phyloP scores from a whole-genome alignment of 192 early-diverging fungal genomes.

The Entomortierella chlamydospora region DNA sequence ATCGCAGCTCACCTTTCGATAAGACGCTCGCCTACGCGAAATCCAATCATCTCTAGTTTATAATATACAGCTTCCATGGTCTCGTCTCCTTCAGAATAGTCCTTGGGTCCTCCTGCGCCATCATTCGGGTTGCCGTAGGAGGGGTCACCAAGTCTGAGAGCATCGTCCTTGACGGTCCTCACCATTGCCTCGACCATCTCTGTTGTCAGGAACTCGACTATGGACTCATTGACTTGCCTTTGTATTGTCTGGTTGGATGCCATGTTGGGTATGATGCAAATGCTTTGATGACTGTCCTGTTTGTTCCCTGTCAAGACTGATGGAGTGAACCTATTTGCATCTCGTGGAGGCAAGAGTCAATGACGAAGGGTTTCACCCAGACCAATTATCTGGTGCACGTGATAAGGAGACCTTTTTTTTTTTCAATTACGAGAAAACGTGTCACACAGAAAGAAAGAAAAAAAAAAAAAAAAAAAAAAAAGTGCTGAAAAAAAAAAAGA shows the following conservation, averaged over 20 bases:
- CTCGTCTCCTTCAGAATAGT: slow-evolving; percentile 65
- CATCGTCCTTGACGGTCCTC: slow-evolving; percentile 62
- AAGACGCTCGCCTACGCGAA: slow-evolving; percentile 87
- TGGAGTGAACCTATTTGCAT: too few species aligned
- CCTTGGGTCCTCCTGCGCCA: slow-evolving; percentile 41
- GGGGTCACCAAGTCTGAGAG: slow-evolving; percentile 34
- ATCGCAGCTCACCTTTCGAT: slow-evolving; percentile 77
- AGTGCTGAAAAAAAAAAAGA: slow-evolving; percentile 7
- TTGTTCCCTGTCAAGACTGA: slow-evolving; percentile 1
- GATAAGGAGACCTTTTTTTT: neutral
- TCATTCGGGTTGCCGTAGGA: slow-evolving; percentile 36
- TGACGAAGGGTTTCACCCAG: neutral
- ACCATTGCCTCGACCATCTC: slow-evolving; percentile 82
- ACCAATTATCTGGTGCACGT: neutral
- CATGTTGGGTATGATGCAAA: slow-evolving; percentile 11
- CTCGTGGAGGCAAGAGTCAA: too few species aligned
- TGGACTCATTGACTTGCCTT: slow-evolving; percentile 71
- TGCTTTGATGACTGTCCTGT: neutral
- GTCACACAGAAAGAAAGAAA: slow-evolving; percentile 10
- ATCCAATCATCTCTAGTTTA: slow-evolving; percentile 93
- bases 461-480: slow-evolving; percentile 12
- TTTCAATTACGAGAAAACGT: slow-evolving; percentile 5
- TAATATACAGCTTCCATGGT: slow-evolving; percentile 90
- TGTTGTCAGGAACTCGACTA: slow-evolving; percentile 78
- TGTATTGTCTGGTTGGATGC: slow-evolving; percentile 28